phyloP scores from a whole-genome alignment of 2,329 filamentous ascomycete species.

The Rhynchosporium agropyri region DNA sequence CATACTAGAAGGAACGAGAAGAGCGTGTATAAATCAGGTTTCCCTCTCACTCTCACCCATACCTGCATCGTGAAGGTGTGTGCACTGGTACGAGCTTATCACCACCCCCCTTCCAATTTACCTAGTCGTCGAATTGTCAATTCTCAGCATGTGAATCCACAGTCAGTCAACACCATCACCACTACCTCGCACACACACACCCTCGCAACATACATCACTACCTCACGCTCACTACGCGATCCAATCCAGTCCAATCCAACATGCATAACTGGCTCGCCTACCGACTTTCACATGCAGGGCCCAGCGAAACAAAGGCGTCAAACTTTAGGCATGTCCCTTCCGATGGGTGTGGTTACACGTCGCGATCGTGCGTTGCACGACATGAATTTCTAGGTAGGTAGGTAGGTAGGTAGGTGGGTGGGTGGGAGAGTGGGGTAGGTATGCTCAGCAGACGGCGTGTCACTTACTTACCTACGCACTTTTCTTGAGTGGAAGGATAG shows the following conservation, averaged over 20 bases:
- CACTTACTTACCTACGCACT: not conserved
- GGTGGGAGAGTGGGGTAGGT: too few species aligned
- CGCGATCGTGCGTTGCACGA: too few species aligned
- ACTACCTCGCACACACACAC: constrained; percentile 9
- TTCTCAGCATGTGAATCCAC: not conserved
- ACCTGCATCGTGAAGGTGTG: constrained; percentile 9
- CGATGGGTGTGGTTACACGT: too few species aligned
- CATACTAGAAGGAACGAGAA: not conserved
- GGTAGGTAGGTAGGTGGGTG: not conserved
- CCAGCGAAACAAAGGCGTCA: not conserved
- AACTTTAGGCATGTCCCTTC: too few species aligned
- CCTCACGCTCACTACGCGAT: too few species aligned
- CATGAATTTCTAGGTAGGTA: not conserved
- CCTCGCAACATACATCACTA: not conserved
- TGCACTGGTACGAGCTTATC: too few species aligned
- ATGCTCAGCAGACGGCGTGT: not conserved
- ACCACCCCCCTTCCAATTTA: not conserved
- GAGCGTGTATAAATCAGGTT: not conserved
- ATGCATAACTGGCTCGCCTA: not conserved
- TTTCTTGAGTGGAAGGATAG: not conserved
- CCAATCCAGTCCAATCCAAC: too few species aligned
- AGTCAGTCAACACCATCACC: not conserved
- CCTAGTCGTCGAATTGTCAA: not conserved
- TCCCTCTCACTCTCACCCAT: not conserved
- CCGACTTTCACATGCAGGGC: constrained; percentile 23